These are phyloP conservation scores for Podila clonocystis DNA, from an alignment of 192 early-diverging fungal genomes.

Conservation along the genomic window DNA sequence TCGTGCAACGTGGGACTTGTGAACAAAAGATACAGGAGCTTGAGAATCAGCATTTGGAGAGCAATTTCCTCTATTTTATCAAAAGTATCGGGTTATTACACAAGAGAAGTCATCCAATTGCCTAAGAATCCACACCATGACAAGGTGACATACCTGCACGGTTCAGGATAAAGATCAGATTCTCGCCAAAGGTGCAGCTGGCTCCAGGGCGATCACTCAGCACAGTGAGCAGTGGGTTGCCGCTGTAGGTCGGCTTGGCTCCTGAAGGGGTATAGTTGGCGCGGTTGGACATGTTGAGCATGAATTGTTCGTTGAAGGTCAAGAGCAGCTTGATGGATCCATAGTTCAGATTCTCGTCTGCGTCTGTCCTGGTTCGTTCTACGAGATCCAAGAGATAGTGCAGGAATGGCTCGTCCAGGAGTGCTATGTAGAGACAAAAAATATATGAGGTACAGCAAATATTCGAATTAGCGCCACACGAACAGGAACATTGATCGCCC, in stretches of 20 bases:
- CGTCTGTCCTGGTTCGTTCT: slow-evolving; percentile 63
- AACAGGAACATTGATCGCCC: background rate
- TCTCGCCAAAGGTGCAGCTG: slow-evolving; percentile 87
- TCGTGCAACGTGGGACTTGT: slow-evolving; percentile 57
- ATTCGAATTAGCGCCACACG: background rate
- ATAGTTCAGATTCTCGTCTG: slow-evolving; percentile 66
- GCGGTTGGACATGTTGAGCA: slow-evolving; percentile 56
- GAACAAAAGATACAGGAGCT: slow-evolving; percentile 79
- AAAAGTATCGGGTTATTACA: too few species aligned
- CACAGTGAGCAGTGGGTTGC: slow-evolving; percentile 64
- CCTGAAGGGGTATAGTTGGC: slow-evolving; percentile 36
- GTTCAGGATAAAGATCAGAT: slow-evolving; percentile 93
- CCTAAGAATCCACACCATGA: background rate
- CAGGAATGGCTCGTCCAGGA: slow-evolving; percentile 58
- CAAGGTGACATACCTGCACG: slow-evolving; percentile 70
- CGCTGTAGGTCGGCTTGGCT: slow-evolving; percentile 34
- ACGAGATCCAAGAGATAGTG: slow-evolving; percentile 66
- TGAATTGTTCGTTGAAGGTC: slow-evolving; percentile 77
- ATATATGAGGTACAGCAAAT: background rate
- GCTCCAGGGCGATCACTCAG: slow-evolving; percentile 61
- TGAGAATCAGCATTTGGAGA: slow-evolving; percentile 68
- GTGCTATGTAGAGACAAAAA: slow-evolving; percentile 34
- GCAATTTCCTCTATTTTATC: slow-evolving; percentile 62
- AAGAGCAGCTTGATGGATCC: slow-evolving; percentile 63
- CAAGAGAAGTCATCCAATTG: too few species aligned